A percentile compares a stretch with the other conserved stretches of the same genome.
phyloP scores from a whole-genome alignment of 345 rosid species.

The Lumnitzera racemosa region DNA sequence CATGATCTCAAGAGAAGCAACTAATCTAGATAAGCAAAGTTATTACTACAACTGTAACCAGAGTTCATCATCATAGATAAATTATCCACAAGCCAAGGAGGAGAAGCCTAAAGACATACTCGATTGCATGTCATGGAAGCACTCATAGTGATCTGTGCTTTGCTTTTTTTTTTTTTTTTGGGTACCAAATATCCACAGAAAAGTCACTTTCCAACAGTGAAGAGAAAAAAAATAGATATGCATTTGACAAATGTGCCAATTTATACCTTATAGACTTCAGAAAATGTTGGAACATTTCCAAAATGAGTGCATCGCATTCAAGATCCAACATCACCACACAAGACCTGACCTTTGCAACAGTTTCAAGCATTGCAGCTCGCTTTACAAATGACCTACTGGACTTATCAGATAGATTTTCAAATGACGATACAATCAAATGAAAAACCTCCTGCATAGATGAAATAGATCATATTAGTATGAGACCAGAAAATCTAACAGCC shows the following conservation, averaged over 20 bases:
- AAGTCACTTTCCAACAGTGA: background rate
- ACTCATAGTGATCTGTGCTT: too few relatives aligned
- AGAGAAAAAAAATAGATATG: background rate
- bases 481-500: too few relatives aligned
- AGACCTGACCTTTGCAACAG: slow-evolving; percentile 94
- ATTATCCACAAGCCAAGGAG: background rate
- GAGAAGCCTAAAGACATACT: background rate
- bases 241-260: background rate
- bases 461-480: background rate
- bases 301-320: slow-evolving; percentile 75
- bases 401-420: slow-evolving; percentile 58
- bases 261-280: slow-evolving; percentile 70
- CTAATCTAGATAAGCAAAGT: too few relatives aligned
- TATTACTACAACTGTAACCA: too few relatives aligned
- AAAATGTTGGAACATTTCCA: slow-evolving; percentile 90
- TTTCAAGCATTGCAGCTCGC: slow-evolving; percentile 80
- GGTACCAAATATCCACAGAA: too few relatives aligned
- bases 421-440: slow-evolving; percentile 80
- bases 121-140: too few relatives aligned
- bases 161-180: too few relatives aligned
- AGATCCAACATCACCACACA: slow-evolving; percentile 99
- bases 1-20: too few relatives aligned
- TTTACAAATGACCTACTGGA: slow-evolving; percentile 65
- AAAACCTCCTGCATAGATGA: slow-evolving; percentile 60
- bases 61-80: background rate